Percentiles rank a stretch among this genome's conserved stretches.
phyloP scores from a whole-genome alignment of 2,329 filamentous ascomycete genomes.

The Thermothelomyces thermophilus region DNA sequence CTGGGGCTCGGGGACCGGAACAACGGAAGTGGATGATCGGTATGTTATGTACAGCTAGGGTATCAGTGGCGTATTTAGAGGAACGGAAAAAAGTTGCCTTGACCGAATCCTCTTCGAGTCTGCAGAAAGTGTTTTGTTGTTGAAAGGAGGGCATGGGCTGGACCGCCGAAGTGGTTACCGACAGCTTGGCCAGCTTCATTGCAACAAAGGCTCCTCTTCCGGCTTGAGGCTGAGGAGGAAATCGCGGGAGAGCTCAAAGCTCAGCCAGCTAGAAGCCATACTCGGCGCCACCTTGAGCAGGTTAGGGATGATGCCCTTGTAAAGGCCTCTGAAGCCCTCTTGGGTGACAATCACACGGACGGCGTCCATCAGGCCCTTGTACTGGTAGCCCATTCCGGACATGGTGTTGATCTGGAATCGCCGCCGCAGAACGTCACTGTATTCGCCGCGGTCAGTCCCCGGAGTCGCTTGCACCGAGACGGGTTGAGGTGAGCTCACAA shows the following conservation, averaged over 20 bases:
- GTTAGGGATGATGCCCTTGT: constrained; percentile 95
- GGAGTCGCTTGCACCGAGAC: too few species aligned
- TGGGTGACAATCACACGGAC: constrained; percentile 72
- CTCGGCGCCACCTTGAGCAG: constrained; percentile 94
- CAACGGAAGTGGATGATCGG: neutral
- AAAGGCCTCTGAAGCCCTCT: constrained; percentile 79
- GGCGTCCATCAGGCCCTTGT: constrained; percentile 80
- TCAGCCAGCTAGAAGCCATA: constrained; percentile 98
- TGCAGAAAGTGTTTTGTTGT: neutral
- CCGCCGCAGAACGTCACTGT: constrained; percentile 80
- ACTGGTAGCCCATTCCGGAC: constrained; percentile 96
- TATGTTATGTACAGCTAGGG: constrained; percentile 13
- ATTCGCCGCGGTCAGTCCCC: constrained; percentile 22
- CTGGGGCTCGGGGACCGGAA: neutral
- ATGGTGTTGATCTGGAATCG: constrained; percentile 99
- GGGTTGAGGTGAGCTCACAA: constrained; percentile 57
- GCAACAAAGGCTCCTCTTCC: constrained; percentile 30
- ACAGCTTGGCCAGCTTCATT: constrained; percentile 18
- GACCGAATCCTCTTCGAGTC: neutral
- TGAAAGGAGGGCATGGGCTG: neutral
- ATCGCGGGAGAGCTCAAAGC: constrained; percentile 90
- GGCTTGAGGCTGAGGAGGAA: constrained; percentile 62
- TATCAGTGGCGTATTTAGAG: constrained; percentile 18
- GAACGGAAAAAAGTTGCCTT: constrained; percentile 7
- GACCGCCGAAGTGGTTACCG: too few species aligned